Percentiles rank a stretch among this genome's conserved stretches.
Evolutionary conservation across 2,329 filamentous ascomycete genomes (phyloP).

Genomic region (Talaromyces sp.): DNA sequence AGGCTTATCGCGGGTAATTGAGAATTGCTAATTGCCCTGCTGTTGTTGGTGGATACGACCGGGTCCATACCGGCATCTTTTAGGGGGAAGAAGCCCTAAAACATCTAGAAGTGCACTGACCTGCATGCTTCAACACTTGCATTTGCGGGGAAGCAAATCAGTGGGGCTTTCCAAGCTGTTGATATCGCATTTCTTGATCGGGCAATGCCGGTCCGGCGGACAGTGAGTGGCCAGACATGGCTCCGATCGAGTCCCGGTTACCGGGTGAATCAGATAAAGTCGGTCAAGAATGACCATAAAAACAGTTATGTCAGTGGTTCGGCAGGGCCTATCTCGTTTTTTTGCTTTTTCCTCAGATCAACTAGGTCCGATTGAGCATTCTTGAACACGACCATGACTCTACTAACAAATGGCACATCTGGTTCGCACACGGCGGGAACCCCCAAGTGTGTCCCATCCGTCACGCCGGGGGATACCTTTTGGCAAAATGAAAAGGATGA

Average conservation of each 20-base stretch:
- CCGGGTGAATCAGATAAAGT: constrained; percentile 1
- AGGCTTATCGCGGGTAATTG: constrained; percentile 3
- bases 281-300: neutral
- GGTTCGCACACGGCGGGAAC: neutral
- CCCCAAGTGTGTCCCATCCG: constrained; percentile 10
- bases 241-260: neutral
- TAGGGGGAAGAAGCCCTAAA: neutral
- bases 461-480: constrained; percentile 31
- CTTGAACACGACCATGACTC: neutral
- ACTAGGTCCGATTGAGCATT: neutral
- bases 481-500: constrained; percentile 47
- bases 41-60: constrained; percentile 10
- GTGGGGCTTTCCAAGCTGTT: neutral
- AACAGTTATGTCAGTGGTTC: neutral
- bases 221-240: neutral
- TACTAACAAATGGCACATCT: neutral
- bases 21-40: neutral
- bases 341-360: neutral
- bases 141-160: constrained; percentile 6
- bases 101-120: neutral
- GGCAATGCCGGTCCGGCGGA: constrained; percentile 7
- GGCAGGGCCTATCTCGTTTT: neutral
- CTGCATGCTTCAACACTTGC: neutral
- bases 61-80: constrained; percentile 3
- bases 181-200: neutral